phyloP scores from a whole-genome alignment of 2,329 filamentous ascomycete species.

The Lomentospora prolificans region DNA sequence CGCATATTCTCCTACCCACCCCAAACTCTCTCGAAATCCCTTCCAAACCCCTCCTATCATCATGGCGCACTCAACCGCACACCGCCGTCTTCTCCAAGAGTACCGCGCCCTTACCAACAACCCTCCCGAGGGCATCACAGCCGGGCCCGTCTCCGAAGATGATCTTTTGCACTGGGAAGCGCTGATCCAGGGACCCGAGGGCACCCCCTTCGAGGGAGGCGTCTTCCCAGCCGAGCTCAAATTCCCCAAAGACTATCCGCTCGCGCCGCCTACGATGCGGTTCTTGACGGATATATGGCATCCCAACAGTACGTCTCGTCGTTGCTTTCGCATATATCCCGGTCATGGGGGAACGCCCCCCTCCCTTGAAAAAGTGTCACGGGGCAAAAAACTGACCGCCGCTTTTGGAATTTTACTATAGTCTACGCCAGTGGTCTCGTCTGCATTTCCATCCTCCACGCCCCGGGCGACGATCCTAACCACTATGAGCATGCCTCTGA shows the following conservation, averaged over 20 bases:
- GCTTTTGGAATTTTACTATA: constrained; percentile 28
- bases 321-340: too few relatives aligned
- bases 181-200: constrained; percentile 88
- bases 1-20: too few relatives aligned
- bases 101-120: constrained; percentile 91
- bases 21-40: too few relatives aligned
- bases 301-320: constrained; percentile 70
- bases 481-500: constrained; percentile 96
- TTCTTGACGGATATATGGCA: constrained; percentile 94
- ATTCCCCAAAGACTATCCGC: constrained; percentile 94
- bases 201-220: constrained; percentile 90
- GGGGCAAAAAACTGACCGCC: too few relatives aligned
- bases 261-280: constrained; percentile 91
- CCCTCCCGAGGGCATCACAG: constrained; percentile 94
- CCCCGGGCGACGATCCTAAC: constrained; percentile 93
- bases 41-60: background rate
- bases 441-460: constrained; percentile 96
- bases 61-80: constrained; percentile 54
- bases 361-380: too few relatives aligned
- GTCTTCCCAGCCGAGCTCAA: constrained; percentile 91
- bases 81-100: constrained; percentile 84
- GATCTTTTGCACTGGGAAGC: constrained; percentile 96
- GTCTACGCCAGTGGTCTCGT: constrained; percentile 88
- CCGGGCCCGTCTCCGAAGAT: constrained; percentile 85
- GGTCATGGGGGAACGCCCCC: too few relatives aligned